Conservation (phyloP, 2,329 filamentous ascomycete species). For the Hypoxylon sp. region DNA sequence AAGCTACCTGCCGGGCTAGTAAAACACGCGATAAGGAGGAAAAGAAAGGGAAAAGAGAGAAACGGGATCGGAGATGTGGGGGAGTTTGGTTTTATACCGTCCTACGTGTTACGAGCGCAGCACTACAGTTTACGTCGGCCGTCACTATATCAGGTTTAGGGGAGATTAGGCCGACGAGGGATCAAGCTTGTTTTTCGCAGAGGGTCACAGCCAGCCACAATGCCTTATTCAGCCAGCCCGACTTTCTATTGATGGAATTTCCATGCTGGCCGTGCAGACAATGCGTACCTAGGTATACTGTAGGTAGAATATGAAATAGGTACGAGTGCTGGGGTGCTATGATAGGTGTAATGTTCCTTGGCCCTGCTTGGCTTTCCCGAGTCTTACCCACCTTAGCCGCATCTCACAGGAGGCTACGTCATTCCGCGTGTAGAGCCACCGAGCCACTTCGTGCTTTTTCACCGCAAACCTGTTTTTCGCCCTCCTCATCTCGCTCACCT, state of each 20-base stretch:
- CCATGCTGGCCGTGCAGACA: too few species aligned
- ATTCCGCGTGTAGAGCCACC: constrained; percentile 18
- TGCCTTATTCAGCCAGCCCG: background rate
- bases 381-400: constrained; percentile 26
- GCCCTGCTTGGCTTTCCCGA: constrained; percentile 5
- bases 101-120: constrained; percentile 1
- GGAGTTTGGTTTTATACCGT: constrained; percentile 11
- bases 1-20: constrained; percentile 39
- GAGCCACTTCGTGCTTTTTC: constrained; percentile 13
- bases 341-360: too few species aligned
- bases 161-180: background rate
- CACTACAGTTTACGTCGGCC: too few species aligned
- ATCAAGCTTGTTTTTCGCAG: constrained; percentile 22
- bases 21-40: constrained; percentile 28
- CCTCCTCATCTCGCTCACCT: too few species aligned
- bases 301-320: too few species aligned
- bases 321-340: too few species aligned
- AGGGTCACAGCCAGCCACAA: background rate
- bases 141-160: constrained; percentile 18
- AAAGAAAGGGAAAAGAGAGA: background rate
- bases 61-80: background rate
- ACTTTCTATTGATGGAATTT: background rate
- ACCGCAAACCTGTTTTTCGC: constrained; percentile 26
- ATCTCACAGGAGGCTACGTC: constrained; percentile 30
- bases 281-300: too few species aligned